Base-by-base conservation (phyloP, 805 yeast species). In the Saccharomyces mikatae region DNA sequence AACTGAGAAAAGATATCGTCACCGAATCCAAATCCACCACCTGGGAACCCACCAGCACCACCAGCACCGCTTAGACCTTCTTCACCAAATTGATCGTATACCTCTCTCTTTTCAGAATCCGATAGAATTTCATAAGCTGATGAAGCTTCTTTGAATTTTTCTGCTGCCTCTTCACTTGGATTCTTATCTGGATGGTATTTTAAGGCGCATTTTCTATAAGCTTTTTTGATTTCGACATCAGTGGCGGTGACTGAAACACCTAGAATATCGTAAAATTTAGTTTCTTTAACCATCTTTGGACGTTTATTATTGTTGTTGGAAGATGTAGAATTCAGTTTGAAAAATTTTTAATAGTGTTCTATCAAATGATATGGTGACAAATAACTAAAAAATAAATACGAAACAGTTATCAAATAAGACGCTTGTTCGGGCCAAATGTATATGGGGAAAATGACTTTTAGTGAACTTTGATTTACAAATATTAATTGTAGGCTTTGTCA, bases 131-230 rank as follows among this genome's bases (percentile, higher is more conserved):
- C 98, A 70, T 92, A 82, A 6, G 97, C 97, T 57, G 82, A 81
- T 3, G 92, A 84, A 65, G 89, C 80, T 70, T 89, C 96, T 73
- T 92, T 92, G 74, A 92, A 92, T 74, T 88, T 90, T 69, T 92
- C 98, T 52, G 95, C 94, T 14, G 96, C 97, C 52, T 91, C 98
- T 52, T 87, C 90, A 17, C 85, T 78, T 54, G 89, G 83, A 48
- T 66, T 66, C 75, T 87, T 87, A 74, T 87, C 95, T 60, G 95
- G 95, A 70, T 87, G 95, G 72, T 78, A 84, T 66, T 84, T 87
- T 65, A 87, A 77, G 21, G 95, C 95, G 47, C 87, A 80, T 65
- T 84, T 80, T 79, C 92, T 82, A 74, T 87, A 87, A 29, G 91
- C 92, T 66, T 87, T 87, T 71, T 86, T 87, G 69, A 87, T 81